Evolutionary conservation across 345 rosid species (phyloP), one percentile per base, ranked within the genome.

Genomic region (Angophora floribunda): DNA sequence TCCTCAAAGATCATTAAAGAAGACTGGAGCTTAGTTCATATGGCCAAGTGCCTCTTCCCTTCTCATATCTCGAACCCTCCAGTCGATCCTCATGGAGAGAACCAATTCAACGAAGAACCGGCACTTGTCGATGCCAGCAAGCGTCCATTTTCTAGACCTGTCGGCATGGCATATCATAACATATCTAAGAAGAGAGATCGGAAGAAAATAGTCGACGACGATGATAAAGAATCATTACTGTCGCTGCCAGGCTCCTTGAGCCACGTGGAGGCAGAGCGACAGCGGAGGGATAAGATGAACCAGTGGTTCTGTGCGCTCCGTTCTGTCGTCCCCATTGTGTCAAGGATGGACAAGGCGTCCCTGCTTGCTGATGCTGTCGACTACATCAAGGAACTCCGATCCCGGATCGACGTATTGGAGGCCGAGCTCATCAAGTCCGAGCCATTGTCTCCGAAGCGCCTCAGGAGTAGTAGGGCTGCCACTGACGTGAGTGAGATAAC

Each of bases 1-100:
- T 91, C 92, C 26, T 52, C 88, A 13, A 63, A 90, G 19, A 70
- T 44, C 28, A 88, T 89, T 85, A 19, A n/a, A 65, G 89, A 89
- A 87, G 87, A 87, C 14, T 65, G 88, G 88, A 41, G 86, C 70
- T 52, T 87, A 9, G 82, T 89, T 14, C 80, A 86, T 6, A 45
- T 55, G 22, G 87, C 85, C 75, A 87, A 86, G n/a, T 78, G 78
- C 10, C 53, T 87, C 51, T 87, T 91, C 87, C 88, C 67, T 24
- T 85, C 87, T 6, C 86, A 14, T 44, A 17, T 36, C 26, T 59
- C 51, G 19, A 28, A 65, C 30, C 50, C 44, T n/a, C 87, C 36
- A 49, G 30, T 49, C 52, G 24, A 49, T 49, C 41, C 55, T 47
- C 55, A 19, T 7, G 55, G 86, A 85, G 41, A 47, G 52, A 85